These are phyloP conservation scores for Aspergillus chevalieri DNA, from an alignment of 2,329 filamentous ascomycete genomes.

Conservation along the genomic window DNA sequence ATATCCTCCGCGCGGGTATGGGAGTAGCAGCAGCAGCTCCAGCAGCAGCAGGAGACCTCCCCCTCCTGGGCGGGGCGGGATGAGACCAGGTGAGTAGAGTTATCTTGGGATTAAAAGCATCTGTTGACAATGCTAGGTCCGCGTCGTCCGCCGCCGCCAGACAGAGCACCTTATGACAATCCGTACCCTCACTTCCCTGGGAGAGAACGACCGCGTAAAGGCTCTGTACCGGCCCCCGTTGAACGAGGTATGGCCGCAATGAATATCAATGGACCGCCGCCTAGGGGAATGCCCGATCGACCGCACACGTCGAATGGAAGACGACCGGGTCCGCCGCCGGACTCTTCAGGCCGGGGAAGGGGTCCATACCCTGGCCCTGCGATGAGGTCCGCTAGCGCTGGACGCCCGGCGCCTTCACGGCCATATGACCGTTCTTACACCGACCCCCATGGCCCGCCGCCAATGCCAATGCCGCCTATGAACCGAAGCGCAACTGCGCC, in stretches of 20 bases:
- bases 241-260: slow-evolving; percentile 37
- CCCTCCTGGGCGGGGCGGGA: slow-evolving; percentile 19
- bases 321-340: slow-evolving; percentile 25
- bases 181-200: slow-evolving; percentile 43
- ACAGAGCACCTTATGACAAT: slow-evolving; percentile 40
- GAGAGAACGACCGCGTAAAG: slow-evolving; percentile 13
- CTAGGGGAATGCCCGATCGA: slow-evolving; percentile 19
- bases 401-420: slow-evolving; percentile 11
- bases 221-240: slow-evolving; percentile 24
- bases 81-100: slow-evolving; percentile 28
- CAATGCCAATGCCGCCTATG: slow-evolving; percentile 19
- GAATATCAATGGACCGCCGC: slow-evolving; percentile 29
- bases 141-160: slow-evolving; percentile 28
- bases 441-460: slow-evolving; percentile 20
- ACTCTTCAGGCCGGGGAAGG: slow-evolving; percentile 17
- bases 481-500: slow-evolving; percentile 36
- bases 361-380: slow-evolving; percentile 16
- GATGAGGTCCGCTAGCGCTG: slow-evolving; percentile 21
- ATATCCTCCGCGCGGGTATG: slow-evolving; percentile 16
- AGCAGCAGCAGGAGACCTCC: slow-evolving; percentile 22
- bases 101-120: neutral
- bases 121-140: slow-evolving; percentile 18
- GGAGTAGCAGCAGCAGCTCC: slow-evolving; percentile 8
- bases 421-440: slow-evolving; percentile 21
- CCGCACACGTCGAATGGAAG: slow-evolving; percentile 37